Conservation (phyloP, 805 yeast species). For the Starmerella floris region DNA sequence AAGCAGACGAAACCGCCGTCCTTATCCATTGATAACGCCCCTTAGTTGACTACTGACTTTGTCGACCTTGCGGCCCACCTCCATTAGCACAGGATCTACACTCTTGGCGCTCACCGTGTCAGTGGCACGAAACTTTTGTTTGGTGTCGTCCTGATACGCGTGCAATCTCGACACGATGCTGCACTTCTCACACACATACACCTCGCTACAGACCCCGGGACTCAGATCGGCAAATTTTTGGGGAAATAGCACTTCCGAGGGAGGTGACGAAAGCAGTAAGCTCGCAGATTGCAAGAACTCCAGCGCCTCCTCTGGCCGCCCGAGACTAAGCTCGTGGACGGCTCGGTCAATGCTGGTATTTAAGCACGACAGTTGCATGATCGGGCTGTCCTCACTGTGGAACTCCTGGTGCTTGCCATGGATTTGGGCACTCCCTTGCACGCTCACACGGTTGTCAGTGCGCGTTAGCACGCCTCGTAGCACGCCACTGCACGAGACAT, state of each 20-base stretch:
- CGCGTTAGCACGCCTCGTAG: constrained; percentile 10
- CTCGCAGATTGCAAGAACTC: not conserved
- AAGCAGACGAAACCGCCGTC: too few relatives aligned
- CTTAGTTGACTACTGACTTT: too few relatives aligned
- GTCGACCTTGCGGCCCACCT: too few relatives aligned
- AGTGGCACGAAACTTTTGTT: constrained; percentile 6
- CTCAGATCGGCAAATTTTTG: constrained; percentile 1
- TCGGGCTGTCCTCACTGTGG: not conserved
- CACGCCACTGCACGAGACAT: constrained; percentile 15
- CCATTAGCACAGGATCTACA: constrained; percentile 9
- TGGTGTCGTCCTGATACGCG: constrained; percentile 11
- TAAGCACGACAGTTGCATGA: constrained; percentile 6
- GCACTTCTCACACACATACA: constrained; percentile 9
- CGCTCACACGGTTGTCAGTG: not conserved
- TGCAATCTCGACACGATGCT: constrained; percentile 12
- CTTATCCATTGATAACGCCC: too few relatives aligned
- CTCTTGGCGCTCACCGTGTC: constrained; percentile 13
- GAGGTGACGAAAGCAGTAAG: constrained; percentile 4
- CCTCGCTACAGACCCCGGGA: constrained; percentile 10
- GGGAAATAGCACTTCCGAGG: constrained; percentile 9
- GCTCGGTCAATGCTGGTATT: constrained; percentile 3
- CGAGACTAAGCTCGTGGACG: constrained; percentile 1
- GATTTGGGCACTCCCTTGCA: constrained; percentile 6
- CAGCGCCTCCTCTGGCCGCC: constrained; percentile 1
- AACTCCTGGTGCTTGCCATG: constrained; percentile 2